Evolutionary conservation across 371 early-diverging fungal species (phyloP).

Genomic region (Sporodiniella umbellata): DNA sequence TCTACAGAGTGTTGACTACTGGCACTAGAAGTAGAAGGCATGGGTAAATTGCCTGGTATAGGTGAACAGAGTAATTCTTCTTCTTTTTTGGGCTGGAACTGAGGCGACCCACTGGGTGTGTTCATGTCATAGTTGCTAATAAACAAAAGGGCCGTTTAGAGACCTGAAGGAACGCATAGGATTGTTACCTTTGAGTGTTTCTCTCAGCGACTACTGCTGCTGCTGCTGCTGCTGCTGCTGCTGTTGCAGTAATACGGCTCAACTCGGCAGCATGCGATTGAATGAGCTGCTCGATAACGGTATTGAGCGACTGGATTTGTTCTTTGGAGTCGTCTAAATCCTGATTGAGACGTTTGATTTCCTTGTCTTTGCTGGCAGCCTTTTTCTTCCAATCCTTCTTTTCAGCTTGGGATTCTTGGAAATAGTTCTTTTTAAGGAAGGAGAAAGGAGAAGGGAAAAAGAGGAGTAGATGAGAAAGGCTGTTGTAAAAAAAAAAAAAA

Average conservation of each 20-base stretch:
- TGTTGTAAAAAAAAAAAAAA: too few relatives aligned
- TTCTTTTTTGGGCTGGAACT: not conserved
- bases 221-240: constrained; percentile 2
- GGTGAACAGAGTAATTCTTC: not conserved
- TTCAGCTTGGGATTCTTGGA: constrained; percentile 1
- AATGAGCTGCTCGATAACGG: constrained; percentile 13
- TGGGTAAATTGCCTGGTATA: not conserved
- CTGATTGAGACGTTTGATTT: not conserved
- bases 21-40: not conserved
- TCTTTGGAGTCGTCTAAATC: constrained; percentile 10
- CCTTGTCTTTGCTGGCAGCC: not conserved
- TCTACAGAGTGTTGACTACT: not conserved
- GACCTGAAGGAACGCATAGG: too few relatives aligned
- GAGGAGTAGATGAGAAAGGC: too few relatives aligned
- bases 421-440: constrained; percentile 5
- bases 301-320: constrained; percentile 6
- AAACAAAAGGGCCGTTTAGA: too few relatives aligned
- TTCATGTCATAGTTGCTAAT: too few relatives aligned
- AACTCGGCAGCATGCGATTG: constrained; percentile 12
- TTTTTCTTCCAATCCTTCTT: constrained; percentile 8
- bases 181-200: not conserved
- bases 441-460: too few relatives aligned
- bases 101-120: constrained; percentile 13
- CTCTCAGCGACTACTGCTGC: constrained; percentile 1
- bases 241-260: constrained; percentile 1